A percentile compares a stretch with the other conserved stretches of the same genome.
Conservation (phyloP, 768 basidiomycete species). For the Naganishia antarctica region DNA sequence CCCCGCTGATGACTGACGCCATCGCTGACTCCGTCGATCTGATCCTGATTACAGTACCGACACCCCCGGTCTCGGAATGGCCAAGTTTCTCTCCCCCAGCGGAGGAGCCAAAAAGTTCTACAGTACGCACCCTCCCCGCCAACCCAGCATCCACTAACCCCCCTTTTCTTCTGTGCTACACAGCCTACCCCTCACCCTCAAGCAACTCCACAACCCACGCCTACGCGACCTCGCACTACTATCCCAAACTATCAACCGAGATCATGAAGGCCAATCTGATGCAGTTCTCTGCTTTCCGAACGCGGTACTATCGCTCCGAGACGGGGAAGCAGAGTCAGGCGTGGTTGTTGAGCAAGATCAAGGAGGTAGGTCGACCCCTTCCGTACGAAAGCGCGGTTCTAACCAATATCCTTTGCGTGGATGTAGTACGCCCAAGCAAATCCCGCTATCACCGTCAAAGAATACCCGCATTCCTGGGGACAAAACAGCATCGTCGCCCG, state of each 20-base stretch:
- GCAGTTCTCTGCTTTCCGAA: slow-evolving; percentile 41
- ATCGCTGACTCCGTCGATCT: background rate
- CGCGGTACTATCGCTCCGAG: slow-evolving; percentile 51
- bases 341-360: slow-evolving; percentile 47
- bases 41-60: slow-evolving; percentile 59
- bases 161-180: slow-evolving; percentile 55
- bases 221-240: slow-evolving; percentile 23
- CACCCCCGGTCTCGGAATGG: slow-evolving; percentile 53
- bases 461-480: slow-evolving; percentile 76
- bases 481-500: slow-evolving; percentile 61
- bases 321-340: slow-evolving; percentile 49
- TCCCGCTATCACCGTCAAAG: slow-evolving; percentile 59
- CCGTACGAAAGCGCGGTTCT: too few species aligned
- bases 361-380: slow-evolving; percentile 36
- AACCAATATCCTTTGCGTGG: background rate
- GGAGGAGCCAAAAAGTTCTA: slow-evolving; percentile 34
- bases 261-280: slow-evolving; percentile 41
- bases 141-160: slow-evolving; percentile 55
- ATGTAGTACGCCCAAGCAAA: slow-evolving; percentile 31
- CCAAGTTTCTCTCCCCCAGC: slow-evolving; percentile 37
- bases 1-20: background rate
- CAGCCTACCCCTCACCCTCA: slow-evolving; percentile 44
- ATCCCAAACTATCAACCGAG: slow-evolving; percentile 36
- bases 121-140: slow-evolving; percentile 33
- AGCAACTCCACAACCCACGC: slow-evolving; percentile 35